A percentile compares a stretch with the other conserved stretches of the same genome.
Evolutionary conservation across 2,329 filamentous ascomycete genomes (phyloP).

Genomic region (Nothophaeocryptopus gaeumannii): DNA sequence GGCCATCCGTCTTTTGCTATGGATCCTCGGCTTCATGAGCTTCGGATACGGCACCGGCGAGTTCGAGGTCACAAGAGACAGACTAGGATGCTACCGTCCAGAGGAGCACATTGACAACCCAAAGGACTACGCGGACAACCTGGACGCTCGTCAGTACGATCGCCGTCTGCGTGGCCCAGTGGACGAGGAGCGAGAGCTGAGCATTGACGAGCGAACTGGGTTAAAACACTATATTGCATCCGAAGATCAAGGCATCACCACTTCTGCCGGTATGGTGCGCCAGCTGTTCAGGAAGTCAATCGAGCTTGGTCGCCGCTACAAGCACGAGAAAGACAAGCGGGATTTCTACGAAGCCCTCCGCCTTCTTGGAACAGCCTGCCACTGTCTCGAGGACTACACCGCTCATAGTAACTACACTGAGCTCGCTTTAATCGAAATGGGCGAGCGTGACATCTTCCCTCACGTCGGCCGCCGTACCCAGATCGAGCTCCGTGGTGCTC

Average conservation of each 20-base stretch:
- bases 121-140: constrained; percentile 83
- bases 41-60: constrained; percentile 82
- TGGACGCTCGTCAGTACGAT: constrained; percentile 81
- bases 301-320: constrained; percentile 74
- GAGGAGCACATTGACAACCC: constrained; percentile 80
- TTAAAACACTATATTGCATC: constrained; percentile 91
- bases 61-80: constrained; percentile 77
- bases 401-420: constrained; percentile 94
- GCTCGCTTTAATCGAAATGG: constrained; percentile 81
- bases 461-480: constrained; percentile 76
- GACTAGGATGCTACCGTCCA: constrained; percentile 76
- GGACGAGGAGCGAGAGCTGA: constrained; percentile 73
- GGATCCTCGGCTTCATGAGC: constrained; percentile 84
- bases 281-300: constrained; percentile 71
- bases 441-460: constrained; percentile 77
- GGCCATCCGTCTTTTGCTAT: constrained; percentile 84
- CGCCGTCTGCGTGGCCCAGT: constrained; percentile 70
- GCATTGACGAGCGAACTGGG: constrained; percentile 63
- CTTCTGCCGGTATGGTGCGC: constrained; percentile 73
- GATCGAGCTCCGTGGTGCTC: constrained; percentile 66
- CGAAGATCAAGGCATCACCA: constrained; percentile 73
- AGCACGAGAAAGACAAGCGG: constrained; percentile 61
- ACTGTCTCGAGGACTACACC: constrained; percentile 89
- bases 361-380: constrained; percentile 79
- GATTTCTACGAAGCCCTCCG: constrained; percentile 85